phyloP scores from a whole-genome alignment of 345 rosid genomes.

The Geranium rotundifolium region DNA sequence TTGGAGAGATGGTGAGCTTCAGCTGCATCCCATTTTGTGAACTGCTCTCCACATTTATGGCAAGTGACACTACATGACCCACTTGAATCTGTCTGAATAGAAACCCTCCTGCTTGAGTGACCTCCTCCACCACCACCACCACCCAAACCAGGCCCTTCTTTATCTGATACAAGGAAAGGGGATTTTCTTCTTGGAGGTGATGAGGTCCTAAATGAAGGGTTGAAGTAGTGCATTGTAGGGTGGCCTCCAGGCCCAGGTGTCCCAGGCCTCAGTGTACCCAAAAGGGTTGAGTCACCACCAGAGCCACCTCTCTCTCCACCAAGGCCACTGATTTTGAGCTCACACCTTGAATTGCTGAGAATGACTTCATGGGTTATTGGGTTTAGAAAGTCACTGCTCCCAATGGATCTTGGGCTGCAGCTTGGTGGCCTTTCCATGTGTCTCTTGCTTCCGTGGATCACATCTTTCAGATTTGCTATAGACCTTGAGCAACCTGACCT shows the following conservation, averaged over 20 bases:
- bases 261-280: constrained; percentile 80
- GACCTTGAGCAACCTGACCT: constrained; percentile 99
- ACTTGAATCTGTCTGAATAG: constrained; percentile 49
- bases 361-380: constrained; percentile 94
- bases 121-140: constrained; percentile 22
- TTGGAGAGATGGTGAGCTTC: constrained; percentile 95
- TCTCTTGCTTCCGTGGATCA: constrained; percentile 95
- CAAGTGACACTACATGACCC: constrained; percentile 56
- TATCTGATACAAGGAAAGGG: constrained; percentile 30
- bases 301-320: constrained; percentile 19
- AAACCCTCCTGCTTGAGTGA: constrained; percentile 43
- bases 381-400: constrained; percentile 97
- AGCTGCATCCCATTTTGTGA: constrained; percentile 85
- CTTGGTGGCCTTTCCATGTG: constrained; percentile 82
- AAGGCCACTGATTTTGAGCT: constrained; percentile 86
- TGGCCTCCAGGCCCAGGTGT: constrained; percentile 74
- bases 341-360: constrained; percentile 81
- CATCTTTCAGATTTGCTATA: constrained; percentile 94
- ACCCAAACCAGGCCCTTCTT: constrained; percentile 41
- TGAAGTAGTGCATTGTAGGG: constrained; percentile 62
- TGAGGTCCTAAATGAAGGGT: constrained; percentile 42
- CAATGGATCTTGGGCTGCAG: constrained; percentile 95
- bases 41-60: constrained; percentile 95
- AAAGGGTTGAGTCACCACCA: constrained; percentile 34
- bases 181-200: constrained; percentile 51